Evolutionary conservation across 345 rosid genomes (phyloP).

Genomic region (Cardamine chenopodiifolia): DNA sequence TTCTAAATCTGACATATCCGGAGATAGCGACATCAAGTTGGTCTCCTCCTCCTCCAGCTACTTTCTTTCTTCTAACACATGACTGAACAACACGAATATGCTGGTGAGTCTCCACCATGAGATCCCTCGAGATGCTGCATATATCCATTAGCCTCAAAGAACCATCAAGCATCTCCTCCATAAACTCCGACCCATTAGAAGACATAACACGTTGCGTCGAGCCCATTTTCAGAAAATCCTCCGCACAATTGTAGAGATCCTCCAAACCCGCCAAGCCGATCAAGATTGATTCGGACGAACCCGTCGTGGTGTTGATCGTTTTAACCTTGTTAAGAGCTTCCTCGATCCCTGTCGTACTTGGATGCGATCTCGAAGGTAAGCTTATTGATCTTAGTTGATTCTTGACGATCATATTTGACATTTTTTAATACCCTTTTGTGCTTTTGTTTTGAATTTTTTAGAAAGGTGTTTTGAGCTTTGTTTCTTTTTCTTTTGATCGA

Average conservation of each 20-base stretch:
- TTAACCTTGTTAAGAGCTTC: constrained; percentile 59
- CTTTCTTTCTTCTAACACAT: constrained; percentile 58
- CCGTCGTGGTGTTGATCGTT: constrained; percentile 37
- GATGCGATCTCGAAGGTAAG: constrained; percentile 77
- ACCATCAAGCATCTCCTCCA: constrained; percentile 60
- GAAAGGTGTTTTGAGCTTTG: constrained; percentile 25
- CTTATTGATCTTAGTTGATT: constrained; percentile 65
- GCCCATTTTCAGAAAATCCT: constrained; percentile 60
- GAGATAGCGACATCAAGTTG: constrained; percentile 34
- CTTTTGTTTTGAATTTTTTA: background rate
- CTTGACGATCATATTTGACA: constrained; percentile 45
- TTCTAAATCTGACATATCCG: constrained; percentile 48
- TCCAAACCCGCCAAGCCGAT: constrained; percentile 48
- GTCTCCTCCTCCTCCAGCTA: constrained; percentile 36
- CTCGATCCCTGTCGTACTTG: constrained; percentile 48
- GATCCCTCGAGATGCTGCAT: constrained; percentile 61
- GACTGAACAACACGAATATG: constrained; percentile 60
- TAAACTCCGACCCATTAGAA: constrained; percentile 40
- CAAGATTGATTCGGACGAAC: constrained; percentile 47
- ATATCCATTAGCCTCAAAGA: constrained; percentile 63
- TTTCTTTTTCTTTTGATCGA: background rate
- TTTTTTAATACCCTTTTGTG: constrained; percentile 9
- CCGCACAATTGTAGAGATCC: constrained; percentile 50
- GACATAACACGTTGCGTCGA: constrained; percentile 58
- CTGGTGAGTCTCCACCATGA: constrained; percentile 54